Base-by-base conservation (phyloP, 345 rosid genomes). In the Gossypium australe region DNA sequence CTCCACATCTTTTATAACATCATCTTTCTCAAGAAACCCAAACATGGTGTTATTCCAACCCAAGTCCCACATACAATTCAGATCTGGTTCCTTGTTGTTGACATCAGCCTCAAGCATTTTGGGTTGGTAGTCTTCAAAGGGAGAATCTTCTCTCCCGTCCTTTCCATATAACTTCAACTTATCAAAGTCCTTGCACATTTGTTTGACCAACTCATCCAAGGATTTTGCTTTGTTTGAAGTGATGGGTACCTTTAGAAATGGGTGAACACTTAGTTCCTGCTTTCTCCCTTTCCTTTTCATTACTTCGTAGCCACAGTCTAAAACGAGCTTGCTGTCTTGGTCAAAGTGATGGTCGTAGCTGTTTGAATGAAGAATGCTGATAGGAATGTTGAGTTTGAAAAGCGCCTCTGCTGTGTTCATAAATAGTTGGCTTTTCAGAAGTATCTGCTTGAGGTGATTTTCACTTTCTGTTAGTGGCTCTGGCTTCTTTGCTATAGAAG, bases 11-110 rank as follows among this genome's bases (percentile, higher is more conserved):
- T 86, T 86, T 48, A 84, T 67, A 74, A 89, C 89, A 53, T 95
- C 97, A 43, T 91, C 93, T 76, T 85, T 91, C 77, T 90, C 94
- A 27, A 82, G 72, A 73, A 85, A 86, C 14, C 83, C 83, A 41
- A 77, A 48, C 87, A 75, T 79, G 45, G 38, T 74, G 48, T 72
- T 77, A 9, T 83, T 81, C 99, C 99, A 93, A 16, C 93, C 94
- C 73, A 80, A 78, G 58, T 95, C 98, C 98, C 99, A 93, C 94
- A 90, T 91, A 52, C 91, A 91, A 79, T 90, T 90, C 70, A 90
- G 41, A 78, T 86, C 93, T 16, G 89, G 87, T 43, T 88, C 87
- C 69, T 79, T 79, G 71, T 78, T 51, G 43, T 84, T 17, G 45
- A 95, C 79, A 78, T 95, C 98, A 47, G 67, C 72, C 74, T 87